phyloP scores from a whole-genome alignment of 2,329 filamentous ascomycete species.

The Chrysoporthe austroafricana region DNA sequence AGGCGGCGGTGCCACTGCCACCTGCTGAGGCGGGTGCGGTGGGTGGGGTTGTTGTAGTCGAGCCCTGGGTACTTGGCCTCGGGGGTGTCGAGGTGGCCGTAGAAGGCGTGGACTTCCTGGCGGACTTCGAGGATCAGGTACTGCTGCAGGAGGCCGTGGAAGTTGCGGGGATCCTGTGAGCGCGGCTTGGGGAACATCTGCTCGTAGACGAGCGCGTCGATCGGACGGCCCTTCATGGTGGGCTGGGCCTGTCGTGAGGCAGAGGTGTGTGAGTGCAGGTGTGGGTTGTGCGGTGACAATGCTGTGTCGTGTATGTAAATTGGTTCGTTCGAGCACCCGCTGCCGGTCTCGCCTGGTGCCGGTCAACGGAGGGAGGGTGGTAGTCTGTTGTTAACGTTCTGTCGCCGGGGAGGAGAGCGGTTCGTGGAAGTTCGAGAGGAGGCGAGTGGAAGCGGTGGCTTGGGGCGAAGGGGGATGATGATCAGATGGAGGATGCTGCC shows the following conservation, averaged over 20 bases:
- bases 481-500: constrained; percentile 12
- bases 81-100: constrained; percentile 76
- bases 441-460: neutral
- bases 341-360: too few species aligned
- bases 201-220: constrained; percentile 76
- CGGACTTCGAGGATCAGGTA: constrained; percentile 77
- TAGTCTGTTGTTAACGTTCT: too few species aligned
- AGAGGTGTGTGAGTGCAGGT: neutral
- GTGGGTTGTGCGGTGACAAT: neutral
- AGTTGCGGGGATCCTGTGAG: constrained; percentile 70
- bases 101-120: constrained; percentile 77
- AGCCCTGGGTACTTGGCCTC: constrained; percentile 83
- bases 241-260: neutral
- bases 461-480: neutral
- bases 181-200: constrained; percentile 72
- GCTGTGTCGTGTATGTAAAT: neutral
- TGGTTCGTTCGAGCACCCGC: too few species aligned
- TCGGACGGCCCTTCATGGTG: constrained; percentile 71
- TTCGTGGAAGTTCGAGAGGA: too few species aligned
- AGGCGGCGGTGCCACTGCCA: constrained; percentile 78
- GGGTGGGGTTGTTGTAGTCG: constrained; percentile 74
- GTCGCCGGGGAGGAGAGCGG: too few species aligned
- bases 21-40: constrained; percentile 76
- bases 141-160: constrained; percentile 70
- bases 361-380: too few species aligned